Percentiles rank a stretch among this genome's conserved stretches.
Evolutionary conservation across 805 yeast genomes (phyloP).

Genomic region (Suhomyces sp.): DNA sequence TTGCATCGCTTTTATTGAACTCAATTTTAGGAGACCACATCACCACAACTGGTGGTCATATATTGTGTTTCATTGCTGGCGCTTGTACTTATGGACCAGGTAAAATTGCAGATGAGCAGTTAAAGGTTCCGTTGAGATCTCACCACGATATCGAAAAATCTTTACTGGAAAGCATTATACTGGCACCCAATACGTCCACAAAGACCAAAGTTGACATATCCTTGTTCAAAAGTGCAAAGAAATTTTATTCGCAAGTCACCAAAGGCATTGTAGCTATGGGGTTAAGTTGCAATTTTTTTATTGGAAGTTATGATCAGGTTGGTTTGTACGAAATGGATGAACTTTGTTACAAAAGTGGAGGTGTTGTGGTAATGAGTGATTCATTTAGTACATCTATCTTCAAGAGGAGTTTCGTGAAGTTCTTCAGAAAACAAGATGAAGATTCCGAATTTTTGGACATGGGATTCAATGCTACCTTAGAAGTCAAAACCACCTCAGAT

Average conservation of each 20-base stretch:
- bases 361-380: constrained; percentile 61
- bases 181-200: constrained; percentile 34
- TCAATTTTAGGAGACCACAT: constrained; percentile 40
- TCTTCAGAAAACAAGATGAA: constrained; percentile 40
- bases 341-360: constrained; percentile 59
- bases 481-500: constrained; percentile 51
- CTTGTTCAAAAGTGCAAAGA: constrained; percentile 37
- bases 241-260: constrained; percentile 52
- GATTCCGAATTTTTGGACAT: constrained; percentile 37
- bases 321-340: constrained; percentile 68
- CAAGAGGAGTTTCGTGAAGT: constrained; percentile 60
- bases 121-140: constrained; percentile 65
- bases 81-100: constrained; percentile 71
- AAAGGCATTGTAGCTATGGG: constrained; percentile 48
- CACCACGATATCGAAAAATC: constrained; percentile 59
- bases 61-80: constrained; percentile 59
- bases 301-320: constrained; percentile 69
- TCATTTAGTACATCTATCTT: constrained; percentile 67
- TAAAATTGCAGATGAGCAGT: constrained; percentile 50
- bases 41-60: constrained; percentile 50
- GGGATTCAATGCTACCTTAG: constrained; percentile 62
- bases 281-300: constrained; percentile 54
- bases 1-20: constrained; percentile 41
- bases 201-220: constrained; percentile 30
- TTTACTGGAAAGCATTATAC: constrained; percentile 28